Base-by-base conservation (phyloP, 257 asterid genomes). In the Gentiana dahurica region DNA sequence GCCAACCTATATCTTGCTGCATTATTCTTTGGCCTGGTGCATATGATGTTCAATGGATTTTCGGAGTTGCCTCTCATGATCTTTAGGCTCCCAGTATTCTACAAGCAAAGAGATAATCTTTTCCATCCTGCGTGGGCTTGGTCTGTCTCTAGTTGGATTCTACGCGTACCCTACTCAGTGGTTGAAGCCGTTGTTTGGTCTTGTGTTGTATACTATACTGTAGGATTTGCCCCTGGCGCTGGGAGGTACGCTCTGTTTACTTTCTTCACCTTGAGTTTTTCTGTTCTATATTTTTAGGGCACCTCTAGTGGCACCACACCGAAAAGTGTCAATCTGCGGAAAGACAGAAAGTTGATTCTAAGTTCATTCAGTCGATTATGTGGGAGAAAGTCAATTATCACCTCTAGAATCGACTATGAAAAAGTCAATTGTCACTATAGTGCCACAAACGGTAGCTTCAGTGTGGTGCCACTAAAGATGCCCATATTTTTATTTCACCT, bases 51-150 rank as follows among this genome's bases (percentile, higher is more conserved):
- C 83, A 85, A 89, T 57, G 97, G 97, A 56, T 83, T 89, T 65
- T 75, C 95, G 5, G 97, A 89, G 76, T 79, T 89, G 57, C 85
- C 95, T 45, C 74, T 85, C 12, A 75, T 83, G 87, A 83, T 89
- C 58, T 85, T 81, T 52, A 83, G 95, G 56, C 94, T 89, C 64
- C 97, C 97, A 15, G 95, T 89, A 37, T 89, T 89, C 60, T 89
- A 83, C 77, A 89, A 86, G 79, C 95, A 89, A 68, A 74, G 97
- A 49, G 95, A 89, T 76, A 89, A 89, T 73, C 75, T 71, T 69
- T 89, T 89, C 67, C 78, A 89, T 76, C 97, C 97, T 54, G 94
- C 84, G 46, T 85, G 97, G 97, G 74, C 94, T 10, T 89, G 95
- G 95, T 71, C 95, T 61, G 10, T 85, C 58, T 67, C 92, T 37